These are phyloP conservation scores for Nakaseomyces glabratus DNA, from an alignment of 1,139 yeast genomes.

Conservation along the genomic window DNA sequence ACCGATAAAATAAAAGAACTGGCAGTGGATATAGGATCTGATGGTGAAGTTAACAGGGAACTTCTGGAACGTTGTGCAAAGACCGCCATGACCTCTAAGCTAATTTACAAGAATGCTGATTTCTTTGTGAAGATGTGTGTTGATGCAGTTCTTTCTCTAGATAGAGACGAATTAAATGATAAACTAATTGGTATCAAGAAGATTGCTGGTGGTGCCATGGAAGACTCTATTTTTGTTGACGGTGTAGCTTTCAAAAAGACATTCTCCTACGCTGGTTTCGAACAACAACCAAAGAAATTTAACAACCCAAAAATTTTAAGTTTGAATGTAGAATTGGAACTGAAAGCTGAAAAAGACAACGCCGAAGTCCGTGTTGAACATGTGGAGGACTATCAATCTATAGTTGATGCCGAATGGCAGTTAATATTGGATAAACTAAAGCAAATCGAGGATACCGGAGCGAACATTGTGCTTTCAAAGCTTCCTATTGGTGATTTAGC, in stretches of 20 bases:
- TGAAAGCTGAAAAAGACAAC: conserved; percentile 96
- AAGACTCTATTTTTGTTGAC: conserved; percentile 76
- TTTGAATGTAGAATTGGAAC: conserved; percentile 86
- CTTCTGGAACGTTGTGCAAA: conserved; percentile 87
- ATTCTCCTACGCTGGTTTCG: conserved; percentile 95
- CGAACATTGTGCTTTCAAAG: conserved; percentile 85
- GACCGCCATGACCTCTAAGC: conserved; percentile 95
- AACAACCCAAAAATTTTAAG: conserved; percentile 71
- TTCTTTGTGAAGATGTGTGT: conserved; percentile 96
- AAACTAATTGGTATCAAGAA: conserved; percentile 88
- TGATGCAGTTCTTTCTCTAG: conserved; percentile 84
- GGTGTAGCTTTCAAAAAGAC: conserved; percentile 98
- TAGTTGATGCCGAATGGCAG: conserved; percentile 98
- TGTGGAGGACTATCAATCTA: conserved; percentile 87
- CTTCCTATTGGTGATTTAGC: conserved; percentile 98
- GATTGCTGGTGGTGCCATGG: conserved; percentile 95
- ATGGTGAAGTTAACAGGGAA: conserved; percentile 41
- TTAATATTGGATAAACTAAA: conserved; percentile 80
- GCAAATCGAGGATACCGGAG: conserved; percentile 76
- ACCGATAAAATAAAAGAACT: conserved; percentile 63
- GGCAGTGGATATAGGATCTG: conserved; percentile 55
- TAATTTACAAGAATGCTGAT: conserved; percentile 75
- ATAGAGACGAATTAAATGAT: conserved; percentile 78
- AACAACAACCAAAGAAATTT: conserved; percentile 91
- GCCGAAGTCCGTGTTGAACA: conserved; percentile 98